These are phyloP conservation scores for Fusarium sublunatum DNA, from an alignment of 2,329 filamentous ascomycete species.

Conservation along the genomic window DNA sequence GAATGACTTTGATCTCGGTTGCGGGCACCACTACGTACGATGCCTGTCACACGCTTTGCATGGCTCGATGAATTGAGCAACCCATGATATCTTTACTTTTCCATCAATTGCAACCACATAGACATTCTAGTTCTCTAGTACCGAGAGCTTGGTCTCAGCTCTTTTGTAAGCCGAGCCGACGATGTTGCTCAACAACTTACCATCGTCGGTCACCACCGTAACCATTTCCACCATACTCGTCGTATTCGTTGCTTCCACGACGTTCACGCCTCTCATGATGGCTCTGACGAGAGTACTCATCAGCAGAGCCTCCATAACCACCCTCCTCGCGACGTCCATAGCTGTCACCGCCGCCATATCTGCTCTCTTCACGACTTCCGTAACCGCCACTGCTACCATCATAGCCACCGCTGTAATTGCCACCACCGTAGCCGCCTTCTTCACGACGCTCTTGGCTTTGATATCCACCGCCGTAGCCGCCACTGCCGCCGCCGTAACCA, in stretches of 20 bases:
- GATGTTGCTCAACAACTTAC: slow-evolving; percentile 24
- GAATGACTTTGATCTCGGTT: no score
- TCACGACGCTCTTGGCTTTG: slow-evolving; percentile 9
- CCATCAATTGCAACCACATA: slow-evolving; percentile 3
- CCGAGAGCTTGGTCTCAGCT: not conserved
- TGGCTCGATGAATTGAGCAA: no score
- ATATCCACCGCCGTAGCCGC: slow-evolving; percentile 31
- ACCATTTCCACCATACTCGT: slow-evolving; percentile 27
- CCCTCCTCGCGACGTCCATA: slow-evolving; percentile 47
- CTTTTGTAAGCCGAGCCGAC: not conserved
- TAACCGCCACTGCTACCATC: slow-evolving; percentile 4
- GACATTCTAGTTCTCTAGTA: slow-evolving; percentile 14
- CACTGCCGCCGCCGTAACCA: slow-evolving; percentile 28
- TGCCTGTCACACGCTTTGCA: no score
- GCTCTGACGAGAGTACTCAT: slow-evolving; percentile 40
- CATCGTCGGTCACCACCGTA: slow-evolving; percentile 44
- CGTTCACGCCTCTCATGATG: slow-evolving; percentile 29
- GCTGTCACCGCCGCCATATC: slow-evolving; percentile 36
- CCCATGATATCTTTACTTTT: slow-evolving; percentile 1
- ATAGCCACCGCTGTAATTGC: slow-evolving; percentile 14
- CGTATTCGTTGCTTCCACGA: slow-evolving; percentile 1
- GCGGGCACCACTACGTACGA: no score
- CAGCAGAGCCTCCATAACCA: slow-evolving; percentile 42
- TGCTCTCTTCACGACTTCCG: slow-evolving; percentile 36
- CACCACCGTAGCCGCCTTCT: slow-evolving; percentile 19